phyloP scores from a whole-genome alignment of 352 stramenopile species.

The Peronosclerospora sorghi region DNA sequence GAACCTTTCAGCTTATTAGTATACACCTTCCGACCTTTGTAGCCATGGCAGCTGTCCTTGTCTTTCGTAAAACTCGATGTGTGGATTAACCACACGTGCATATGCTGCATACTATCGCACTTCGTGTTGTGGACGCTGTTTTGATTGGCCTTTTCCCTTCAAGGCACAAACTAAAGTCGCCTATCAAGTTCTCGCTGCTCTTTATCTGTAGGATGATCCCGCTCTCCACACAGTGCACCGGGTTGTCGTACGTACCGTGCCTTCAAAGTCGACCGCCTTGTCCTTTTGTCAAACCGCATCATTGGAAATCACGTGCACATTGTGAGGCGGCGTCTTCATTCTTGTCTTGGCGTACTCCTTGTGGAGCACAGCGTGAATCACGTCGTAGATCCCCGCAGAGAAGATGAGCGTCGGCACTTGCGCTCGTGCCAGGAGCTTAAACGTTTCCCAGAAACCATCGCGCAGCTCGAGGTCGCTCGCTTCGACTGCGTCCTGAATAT shows the following conservation, averaged over 20 bases:
- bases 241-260: slow-evolving; percentile 41
- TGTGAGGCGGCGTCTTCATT: slow-evolving; percentile 21
- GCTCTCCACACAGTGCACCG: no score
- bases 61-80: no score
- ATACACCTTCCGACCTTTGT: no score
- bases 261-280: slow-evolving; percentile 33
- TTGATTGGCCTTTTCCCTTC: no score
- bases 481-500: slow-evolving; percentile 33
- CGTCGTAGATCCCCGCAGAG: slow-evolving; percentile 57
- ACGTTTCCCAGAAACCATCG: slow-evolving; percentile 51
- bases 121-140: no score
- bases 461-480: slow-evolving; percentile 46
- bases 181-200: no score
- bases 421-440: slow-evolving; percentile 33
- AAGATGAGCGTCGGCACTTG: slow-evolving; percentile 71
- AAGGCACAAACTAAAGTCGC: no score
- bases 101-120: no score
- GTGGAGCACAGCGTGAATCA: slow-evolving; percentile 66
- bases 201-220: no score
- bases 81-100: no score
- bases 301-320: slow-evolving; percentile 80
- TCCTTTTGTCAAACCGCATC: slow-evolving; percentile 56
- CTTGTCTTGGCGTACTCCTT: slow-evolving; percentile 42
- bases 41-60: no score
- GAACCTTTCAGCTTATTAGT: no score